Evolutionary conservation across 805 yeast species (phyloP).

Genomic region (Zygoascus tannicola): DNA sequence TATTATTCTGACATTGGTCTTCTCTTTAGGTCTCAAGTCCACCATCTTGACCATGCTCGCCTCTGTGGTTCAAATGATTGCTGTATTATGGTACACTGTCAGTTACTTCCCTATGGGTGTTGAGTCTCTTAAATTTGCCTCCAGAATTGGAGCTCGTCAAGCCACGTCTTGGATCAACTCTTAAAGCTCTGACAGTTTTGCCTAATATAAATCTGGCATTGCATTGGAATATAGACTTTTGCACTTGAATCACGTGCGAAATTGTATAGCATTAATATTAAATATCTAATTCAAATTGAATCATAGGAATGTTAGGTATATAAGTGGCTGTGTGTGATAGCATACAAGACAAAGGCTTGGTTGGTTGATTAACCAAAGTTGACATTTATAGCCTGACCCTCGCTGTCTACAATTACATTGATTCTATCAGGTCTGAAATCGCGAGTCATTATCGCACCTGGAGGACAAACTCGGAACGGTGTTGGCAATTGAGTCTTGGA

Average conservation of each 20-base stretch:
- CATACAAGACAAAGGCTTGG: too few species aligned
- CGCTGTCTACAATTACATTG: conserved; percentile 15
- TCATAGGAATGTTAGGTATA: too few species aligned
- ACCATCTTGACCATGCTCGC: conserved; percentile 69
- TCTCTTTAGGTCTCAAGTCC: conserved; percentile 60
- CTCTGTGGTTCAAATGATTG: conserved; percentile 67
- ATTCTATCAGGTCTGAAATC: conserved; percentile 19
- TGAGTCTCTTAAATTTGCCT: conserved; percentile 52
- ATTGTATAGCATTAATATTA: too few species aligned
- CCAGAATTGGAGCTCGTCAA: conserved; percentile 48
- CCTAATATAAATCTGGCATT: too few species aligned
- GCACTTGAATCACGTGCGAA: too few species aligned
- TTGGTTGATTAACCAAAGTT: conserved; percentile 18
- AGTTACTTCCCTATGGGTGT: conserved; percentile 96
- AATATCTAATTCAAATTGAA: too few species aligned
- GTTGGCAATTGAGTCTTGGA: conserved; percentile 13
- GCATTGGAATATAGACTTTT: too few species aligned
- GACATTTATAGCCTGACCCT: conserved; percentile 15
- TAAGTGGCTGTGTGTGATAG: too few species aligned
- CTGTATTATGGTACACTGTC: conserved; percentile 81
- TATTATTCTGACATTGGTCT: conserved; percentile 67
- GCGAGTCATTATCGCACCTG: conserved; percentile 16
- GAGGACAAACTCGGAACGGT: conserved; percentile 17
- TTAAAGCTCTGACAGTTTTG: too few species aligned
- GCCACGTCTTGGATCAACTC: conserved; percentile 37